Evolutionary conservation across 1,284 basidiomycete species (phyloP), one percentile per base, ranked within the genome.

Genomic region (Pyrrhoderma noxium): DNA sequence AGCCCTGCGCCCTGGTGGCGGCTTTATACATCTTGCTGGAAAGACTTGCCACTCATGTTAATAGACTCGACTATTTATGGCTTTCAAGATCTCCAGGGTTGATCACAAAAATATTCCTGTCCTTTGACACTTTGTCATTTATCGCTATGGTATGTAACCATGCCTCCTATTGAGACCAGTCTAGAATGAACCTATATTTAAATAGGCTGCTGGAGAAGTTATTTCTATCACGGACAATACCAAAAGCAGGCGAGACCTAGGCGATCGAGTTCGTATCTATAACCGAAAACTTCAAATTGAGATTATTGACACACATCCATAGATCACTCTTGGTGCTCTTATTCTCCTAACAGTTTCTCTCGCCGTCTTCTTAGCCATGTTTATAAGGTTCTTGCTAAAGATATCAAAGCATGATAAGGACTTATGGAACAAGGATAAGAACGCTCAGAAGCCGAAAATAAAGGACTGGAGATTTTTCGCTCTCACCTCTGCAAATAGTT

Each of bases 1-100:
- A 77, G 73, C 82, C 85, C 8, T 87, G 85, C 58, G 83, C 82
- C n/a, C 87, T 87, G 67, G 79, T 88, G 52, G 85, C 85, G 5
- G 79, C 81, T 22, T 75, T 83, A 60, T 88, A 88, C 58, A 71
- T 86, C 53, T 68, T 86, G 3, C 71, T 87, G 8, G 82, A 84
- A 3, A 74, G 78, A 22, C 63, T 89, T 13, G 77, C 80, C 8
- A 65, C 65, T 21, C 70, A 77, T 60, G 64, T 86, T 2, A 62
- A 70, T 43, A 74, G 71, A 45, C 70, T 74, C 51, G 54, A 70
- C 34, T 73, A 83, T 56, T 65, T 86, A n/a, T 62, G 80, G 35
- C 68, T 86, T 38, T 67, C 72, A 1, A 72, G n/a, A n/a, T n/a
- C n/a, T n/a, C n/a, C n/a, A n/a, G n/a, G n/a, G n/a, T n/a, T n/a